These are phyloP conservation scores for Cutaneotrichosporon cutaneum DNA, from an alignment of 1,284 basidiomycete genomes.

Conservation along the genomic window DNA sequence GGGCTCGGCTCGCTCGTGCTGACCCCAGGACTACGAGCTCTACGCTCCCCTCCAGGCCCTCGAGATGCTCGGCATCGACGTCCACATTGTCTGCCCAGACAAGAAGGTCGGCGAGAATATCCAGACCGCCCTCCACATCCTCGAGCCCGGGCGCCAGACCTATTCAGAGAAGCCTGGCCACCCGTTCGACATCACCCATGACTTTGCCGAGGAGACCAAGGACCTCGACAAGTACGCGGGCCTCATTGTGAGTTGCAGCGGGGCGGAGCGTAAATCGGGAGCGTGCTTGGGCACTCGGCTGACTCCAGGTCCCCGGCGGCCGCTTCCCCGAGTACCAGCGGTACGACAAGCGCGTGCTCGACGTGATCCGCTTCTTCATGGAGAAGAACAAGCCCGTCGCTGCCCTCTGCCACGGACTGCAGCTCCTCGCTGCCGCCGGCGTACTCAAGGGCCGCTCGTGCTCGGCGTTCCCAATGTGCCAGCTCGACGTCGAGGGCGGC, in stretches of 20 bases:
- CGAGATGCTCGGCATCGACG: constrained; percentile 27
- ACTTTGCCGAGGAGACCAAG: constrained; percentile 14
- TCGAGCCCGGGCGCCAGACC: constrained; percentile 26
- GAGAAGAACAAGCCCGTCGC: constrained; percentile 20
- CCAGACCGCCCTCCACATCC: constrained; percentile 24
- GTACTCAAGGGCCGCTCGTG: constrained; percentile 25
- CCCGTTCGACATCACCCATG: constrained; percentile 21
- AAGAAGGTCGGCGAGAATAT: constrained; percentile 21
- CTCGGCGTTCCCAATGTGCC: constrained; percentile 27
- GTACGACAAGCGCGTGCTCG: constrained; percentile 25
- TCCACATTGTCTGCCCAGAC: constrained; percentile 26
- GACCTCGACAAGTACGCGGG: constrained; percentile 23
- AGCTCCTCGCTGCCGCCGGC: constrained; percentile 25
- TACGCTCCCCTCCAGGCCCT: constrained; percentile 26
- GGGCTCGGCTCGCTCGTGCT: background rate
- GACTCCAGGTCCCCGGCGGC: constrained; percentile 19
- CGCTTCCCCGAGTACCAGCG: constrained; percentile 27
- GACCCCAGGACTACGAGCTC: constrained; percentile 24
- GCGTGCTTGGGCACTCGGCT: background rate
- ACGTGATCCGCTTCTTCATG: constrained; percentile 21
- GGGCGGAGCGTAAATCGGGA: too few relatives aligned
- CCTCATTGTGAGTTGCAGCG: constrained; percentile 15
- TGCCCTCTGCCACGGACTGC: constrained; percentile 26
- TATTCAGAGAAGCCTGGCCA: constrained; percentile 26
- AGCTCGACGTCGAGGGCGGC: constrained; percentile 27